phyloP scores from a whole-genome alignment of 768 basidiomycete genomes.

The Mycena olivaceomarginata region DNA sequence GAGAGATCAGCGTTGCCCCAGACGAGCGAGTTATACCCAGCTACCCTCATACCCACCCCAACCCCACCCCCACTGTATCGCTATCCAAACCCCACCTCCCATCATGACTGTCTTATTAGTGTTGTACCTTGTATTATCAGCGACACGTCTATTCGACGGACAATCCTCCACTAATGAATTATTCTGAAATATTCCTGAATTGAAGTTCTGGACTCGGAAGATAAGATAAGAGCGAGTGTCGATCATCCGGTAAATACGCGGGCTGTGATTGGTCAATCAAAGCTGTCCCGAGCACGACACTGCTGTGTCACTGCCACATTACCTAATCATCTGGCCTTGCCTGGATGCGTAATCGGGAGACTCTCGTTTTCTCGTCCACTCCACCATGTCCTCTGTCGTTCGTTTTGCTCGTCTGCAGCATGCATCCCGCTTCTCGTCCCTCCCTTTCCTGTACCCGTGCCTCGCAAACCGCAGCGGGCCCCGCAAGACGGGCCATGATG shows the following conservation, averaged over 20 bases:
- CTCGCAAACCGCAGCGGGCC: conserved; percentile 56
- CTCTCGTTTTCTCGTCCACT: conserved; percentile 28
- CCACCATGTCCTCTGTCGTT: conserved; percentile 53
- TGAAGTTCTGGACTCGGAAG: no score
- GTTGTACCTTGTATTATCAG: conserved; percentile 24
- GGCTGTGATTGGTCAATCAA: conserved; percentile 20
- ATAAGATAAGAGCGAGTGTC: background rate
- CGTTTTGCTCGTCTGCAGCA: conserved; percentile 54
- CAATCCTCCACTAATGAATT: background rate
- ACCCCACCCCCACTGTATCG: conserved; percentile 29
- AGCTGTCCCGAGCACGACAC: background rate
- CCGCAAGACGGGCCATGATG: conserved; percentile 79
- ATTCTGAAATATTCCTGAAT: no score
- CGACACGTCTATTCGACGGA: conserved; percentile 21
- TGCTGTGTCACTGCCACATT: background rate
- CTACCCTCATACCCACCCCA: conserved; percentile 41
- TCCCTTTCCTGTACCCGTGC: conserved; percentile 57
- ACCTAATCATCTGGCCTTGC: conserved; percentile 5
- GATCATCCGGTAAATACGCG: background rate
- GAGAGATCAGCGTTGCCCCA: conserved; percentile 2
- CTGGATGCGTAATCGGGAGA: conserved; percentile 10
- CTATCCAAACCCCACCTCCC: conserved; percentile 8
- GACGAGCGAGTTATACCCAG: conserved; percentile 25
- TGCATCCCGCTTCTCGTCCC: conserved; percentile 55
- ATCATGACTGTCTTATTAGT: conserved; percentile 33